Evolutionary conservation across 805 yeast species (phyloP), one percentile per base, ranked within the genome.

Genomic region (Ogataea neopini): DNA sequence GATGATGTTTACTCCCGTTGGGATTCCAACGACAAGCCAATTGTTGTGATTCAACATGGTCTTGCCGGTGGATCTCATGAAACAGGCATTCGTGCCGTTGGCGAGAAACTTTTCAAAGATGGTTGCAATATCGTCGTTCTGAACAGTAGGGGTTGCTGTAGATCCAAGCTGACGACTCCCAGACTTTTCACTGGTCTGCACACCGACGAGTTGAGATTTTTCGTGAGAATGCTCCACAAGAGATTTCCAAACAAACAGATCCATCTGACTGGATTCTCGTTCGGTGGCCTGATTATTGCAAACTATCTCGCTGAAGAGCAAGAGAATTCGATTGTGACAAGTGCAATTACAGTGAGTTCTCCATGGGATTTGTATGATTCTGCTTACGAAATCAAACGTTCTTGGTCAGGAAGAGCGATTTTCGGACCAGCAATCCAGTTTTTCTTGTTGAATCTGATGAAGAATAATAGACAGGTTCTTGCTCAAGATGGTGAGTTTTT

Each of bases 11-110:
- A 71, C 33, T 56, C 60, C 3, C 59, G 60, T 7, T 64, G 70
- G 69, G 49, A 26, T 3, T 54, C 60, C 2, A 73, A 73, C 47
- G 62, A 70, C 8, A 73, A 72, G 50, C 91, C 91, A 3, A 69
- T 86, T 40, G 71, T 82, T 17, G 69, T 86, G 26, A 78, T 84
- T 7, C 66, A 77, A 41, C 92, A 86, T 59, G 95, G 94, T 1
- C 70, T 86, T 32, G 84, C 87, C 22, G 92, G 94, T 49, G 95
- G 95, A 1, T 81, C 88, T 13, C 86, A 83, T 56, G 94, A 86
- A 62, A 81, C 87, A 17, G 83, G 83, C 48, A 77, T 86, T 40
- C 73, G 89, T 52, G 76, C 84, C 7, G 68, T 81, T 32, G 66
- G 80, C 30, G 67, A 69, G 39, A 63, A 67, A 17, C 64, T 83